Evolutionary conservation across 129 eudicot genomes (phyloP).

Genomic region (Pseudognaphalium luteoalbum): DNA sequence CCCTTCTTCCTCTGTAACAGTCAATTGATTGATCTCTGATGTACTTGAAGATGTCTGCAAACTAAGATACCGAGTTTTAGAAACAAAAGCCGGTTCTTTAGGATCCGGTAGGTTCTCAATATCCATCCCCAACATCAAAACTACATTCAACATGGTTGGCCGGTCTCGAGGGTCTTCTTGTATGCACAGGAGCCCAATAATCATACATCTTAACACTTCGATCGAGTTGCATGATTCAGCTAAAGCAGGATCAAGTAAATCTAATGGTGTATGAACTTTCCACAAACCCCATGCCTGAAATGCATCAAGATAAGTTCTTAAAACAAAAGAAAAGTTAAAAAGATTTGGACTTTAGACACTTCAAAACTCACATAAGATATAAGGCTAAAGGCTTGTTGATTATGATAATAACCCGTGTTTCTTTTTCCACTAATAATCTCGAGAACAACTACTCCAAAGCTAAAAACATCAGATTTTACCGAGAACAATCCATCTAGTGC

Average conservation of each 20-base stretch:
- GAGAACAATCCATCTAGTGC: constrained; percentile 44
- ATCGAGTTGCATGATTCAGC: constrained; percentile 39
- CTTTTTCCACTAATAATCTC: constrained; percentile 58
- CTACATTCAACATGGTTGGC: constrained; percentile 42
- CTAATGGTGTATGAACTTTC: constrained; percentile 36
- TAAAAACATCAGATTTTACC: constrained; percentile 46
- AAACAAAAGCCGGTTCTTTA: constrained; percentile 49
- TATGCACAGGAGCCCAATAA: constrained; percentile 46
- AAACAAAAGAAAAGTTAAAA: not conserved
- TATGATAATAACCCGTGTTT: constrained; percentile 43
- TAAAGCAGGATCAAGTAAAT: constrained; percentile 33
- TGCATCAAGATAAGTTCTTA: not conserved
- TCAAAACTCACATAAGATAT: constrained; percentile 39
- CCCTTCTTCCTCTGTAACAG: constrained; percentile 23
- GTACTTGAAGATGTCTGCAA: constrained; percentile 9
- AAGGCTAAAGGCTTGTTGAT: constrained; percentile 40
- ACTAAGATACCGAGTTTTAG: constrained; percentile 11
- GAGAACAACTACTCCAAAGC: constrained; percentile 53
- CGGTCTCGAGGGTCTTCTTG: constrained; percentile 58
- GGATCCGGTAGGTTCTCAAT: constrained; percentile 43
- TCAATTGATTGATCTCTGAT: constrained; percentile 19
- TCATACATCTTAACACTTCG: constrained; percentile 47
- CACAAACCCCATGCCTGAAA: constrained; percentile 52
- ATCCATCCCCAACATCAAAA: constrained; percentile 46
- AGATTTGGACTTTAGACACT: not conserved